Percentiles rank a stretch among this genome's conserved stretches.
Conservation (phyloP, 129 eudicot species). For the Tanacetum coccineum region DNA sequence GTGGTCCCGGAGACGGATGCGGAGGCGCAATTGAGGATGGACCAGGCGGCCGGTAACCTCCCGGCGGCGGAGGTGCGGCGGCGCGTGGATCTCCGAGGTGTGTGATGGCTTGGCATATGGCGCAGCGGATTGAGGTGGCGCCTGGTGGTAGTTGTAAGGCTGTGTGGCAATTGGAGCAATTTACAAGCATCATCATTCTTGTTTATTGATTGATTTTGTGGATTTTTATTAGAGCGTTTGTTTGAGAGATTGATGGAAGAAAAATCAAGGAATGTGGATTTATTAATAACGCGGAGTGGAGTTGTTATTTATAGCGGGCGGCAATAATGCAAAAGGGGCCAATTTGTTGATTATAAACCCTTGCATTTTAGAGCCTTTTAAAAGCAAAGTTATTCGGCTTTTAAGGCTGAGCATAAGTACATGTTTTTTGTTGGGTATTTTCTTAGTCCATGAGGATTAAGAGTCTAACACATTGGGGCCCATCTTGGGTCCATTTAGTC, state of each 20-base stretch:
- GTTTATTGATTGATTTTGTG: constrained; percentile 26
- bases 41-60: constrained; percentile 25
- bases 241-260: not conserved
- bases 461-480: no score
- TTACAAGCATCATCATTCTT: constrained; percentile 67
- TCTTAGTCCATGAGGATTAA: no score
- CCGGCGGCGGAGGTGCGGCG: constrained; percentile 25
- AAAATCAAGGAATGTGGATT: not conserved
- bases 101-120: constrained; percentile 74
- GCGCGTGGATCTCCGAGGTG: constrained; percentile 59
- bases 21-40: constrained; percentile 43
- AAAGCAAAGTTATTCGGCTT: no score
- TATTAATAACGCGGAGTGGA: no score
- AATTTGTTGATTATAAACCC: no score
- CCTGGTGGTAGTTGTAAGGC: constrained; percentile 80
- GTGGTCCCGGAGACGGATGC: constrained; percentile 61
- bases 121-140: constrained; percentile 70
- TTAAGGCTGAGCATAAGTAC: no score
- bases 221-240: not conserved
- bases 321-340: no score
- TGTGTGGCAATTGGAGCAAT: constrained; percentile 72
- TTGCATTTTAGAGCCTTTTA: no score
- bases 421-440: no score
- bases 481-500: no score
- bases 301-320: no score